phyloP scores from a whole-genome alignment of 371 early-diverging fungal genomes.

The Batkoa obscura region DNA sequence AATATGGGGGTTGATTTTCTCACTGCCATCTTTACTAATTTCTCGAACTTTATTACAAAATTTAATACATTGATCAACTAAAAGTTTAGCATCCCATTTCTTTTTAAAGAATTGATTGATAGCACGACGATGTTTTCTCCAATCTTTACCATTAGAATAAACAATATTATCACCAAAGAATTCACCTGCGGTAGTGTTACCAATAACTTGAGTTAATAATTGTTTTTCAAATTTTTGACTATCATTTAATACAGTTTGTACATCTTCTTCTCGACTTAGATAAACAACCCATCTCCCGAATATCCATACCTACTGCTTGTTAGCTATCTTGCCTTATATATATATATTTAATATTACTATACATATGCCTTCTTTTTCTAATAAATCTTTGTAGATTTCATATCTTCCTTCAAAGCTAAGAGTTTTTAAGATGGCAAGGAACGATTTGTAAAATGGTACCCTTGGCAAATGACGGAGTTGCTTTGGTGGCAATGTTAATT shows the following conservation, averaged over 20 bases:
- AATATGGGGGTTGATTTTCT: background rate
- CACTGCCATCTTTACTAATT: background rate
- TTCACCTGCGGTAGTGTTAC: background rate
- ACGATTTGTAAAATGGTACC: background rate
- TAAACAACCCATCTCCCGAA: background rate
- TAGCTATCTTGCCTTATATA: background rate
- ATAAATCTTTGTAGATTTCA: background rate
- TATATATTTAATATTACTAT: background rate
- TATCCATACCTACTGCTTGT: background rate
- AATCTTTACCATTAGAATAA: constrained; percentile 1
- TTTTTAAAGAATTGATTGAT: constrained; percentile 3
- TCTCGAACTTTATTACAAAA: background rate
- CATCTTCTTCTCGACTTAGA: background rate
- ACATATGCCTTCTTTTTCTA: background rate
- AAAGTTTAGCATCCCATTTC: background rate
- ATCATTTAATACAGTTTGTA: background rate
- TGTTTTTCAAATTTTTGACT: background rate
- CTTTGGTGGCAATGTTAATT: background rate
- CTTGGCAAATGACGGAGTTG: background rate
- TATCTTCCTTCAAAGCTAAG: background rate
- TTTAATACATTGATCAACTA: background rate
- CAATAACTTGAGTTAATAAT: background rate
- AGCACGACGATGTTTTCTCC: background rate
- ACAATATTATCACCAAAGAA: constrained; percentile 5
- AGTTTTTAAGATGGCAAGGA: background rate